A percentile compares a stretch with the other conserved stretches of the same genome.
These are phyloP conservation scores for Zoysia pacifica DNA, from an alignment of 176 grass and related monocot genomes.

Conservation along the genomic window DNA sequence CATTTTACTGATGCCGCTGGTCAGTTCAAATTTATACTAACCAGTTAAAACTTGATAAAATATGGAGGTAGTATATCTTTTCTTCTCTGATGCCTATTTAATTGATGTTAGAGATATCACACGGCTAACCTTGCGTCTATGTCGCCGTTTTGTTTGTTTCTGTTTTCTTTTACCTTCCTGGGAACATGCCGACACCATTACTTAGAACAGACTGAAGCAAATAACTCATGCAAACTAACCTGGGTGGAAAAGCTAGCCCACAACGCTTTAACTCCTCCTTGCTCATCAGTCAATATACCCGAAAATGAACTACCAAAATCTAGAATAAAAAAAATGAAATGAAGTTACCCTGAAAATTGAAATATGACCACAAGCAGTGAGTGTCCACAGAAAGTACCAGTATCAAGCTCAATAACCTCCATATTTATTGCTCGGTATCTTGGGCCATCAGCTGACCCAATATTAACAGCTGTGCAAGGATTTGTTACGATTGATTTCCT, in stretches of 20 bases:
- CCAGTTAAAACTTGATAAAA: background rate
- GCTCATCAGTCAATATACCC: constrained; percentile 94
- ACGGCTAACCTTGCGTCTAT: constrained; percentile 53
- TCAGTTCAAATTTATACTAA: background rate
- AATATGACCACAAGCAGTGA: constrained; percentile 9
- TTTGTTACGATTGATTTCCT: constrained; percentile 99
- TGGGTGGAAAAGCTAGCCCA: constrained; percentile 99
- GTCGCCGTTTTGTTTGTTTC: constrained; percentile 52
- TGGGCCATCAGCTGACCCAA: constrained; percentile 93
- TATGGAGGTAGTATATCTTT: background rate
- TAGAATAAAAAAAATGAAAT: constrained; percentile 40
- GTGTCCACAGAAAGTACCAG: constrained; percentile 57
- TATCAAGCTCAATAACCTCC: constrained; percentile 99
- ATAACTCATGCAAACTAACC: constrained; percentile 56
- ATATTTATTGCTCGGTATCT: constrained; percentile 96
- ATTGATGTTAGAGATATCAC: constrained; percentile 35
- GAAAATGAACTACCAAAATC: constrained; percentile 99
- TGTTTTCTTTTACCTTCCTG: constrained; percentile 56
- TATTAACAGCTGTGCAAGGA: constrained; percentile 98
- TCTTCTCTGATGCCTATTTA: constrained; percentile 25
- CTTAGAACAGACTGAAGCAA: constrained; percentile 38
- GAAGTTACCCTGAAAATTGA: constrained; percentile 19
- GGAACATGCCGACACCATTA: constrained; percentile 42
- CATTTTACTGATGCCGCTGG: background rate
- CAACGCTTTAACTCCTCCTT: constrained; percentile 96